phyloP scores from a whole-genome alignment of 2,329 filamentous ascomycete species.

The Ophiostoma piceae region DNA sequence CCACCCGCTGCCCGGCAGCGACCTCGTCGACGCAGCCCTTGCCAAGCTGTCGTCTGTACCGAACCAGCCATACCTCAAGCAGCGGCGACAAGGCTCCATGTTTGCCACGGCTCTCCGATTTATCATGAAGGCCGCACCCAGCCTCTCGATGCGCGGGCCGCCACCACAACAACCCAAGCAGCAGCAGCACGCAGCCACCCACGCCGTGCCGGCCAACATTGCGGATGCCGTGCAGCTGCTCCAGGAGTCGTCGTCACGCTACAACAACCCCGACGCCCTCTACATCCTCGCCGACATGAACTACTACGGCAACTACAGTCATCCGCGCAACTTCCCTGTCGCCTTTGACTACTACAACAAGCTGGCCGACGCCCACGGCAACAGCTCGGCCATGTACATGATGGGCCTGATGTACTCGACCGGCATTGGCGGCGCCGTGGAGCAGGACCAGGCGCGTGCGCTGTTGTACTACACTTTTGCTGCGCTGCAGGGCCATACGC shows the following conservation, averaged over 20 bases:
- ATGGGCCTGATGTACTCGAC: slow-evolving; percentile 93
- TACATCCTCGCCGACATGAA: slow-evolving; percentile 90
- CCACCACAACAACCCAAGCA: slow-evolving; percentile 28
- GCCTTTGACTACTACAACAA: slow-evolving; percentile 78
- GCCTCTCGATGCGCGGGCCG: slow-evolving; percentile 44
- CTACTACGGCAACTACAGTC: slow-evolving; percentile 89
- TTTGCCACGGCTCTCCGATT: slow-evolving; percentile 39
- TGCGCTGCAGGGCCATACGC: slow-evolving; percentile 72
- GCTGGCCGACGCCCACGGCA: slow-evolving; percentile 71
- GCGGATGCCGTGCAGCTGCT: slow-evolving; percentile 49
- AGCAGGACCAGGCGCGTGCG: slow-evolving; percentile 83
- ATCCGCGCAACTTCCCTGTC: slow-evolving; percentile 72
- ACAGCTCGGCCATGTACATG: slow-evolving; percentile 93
- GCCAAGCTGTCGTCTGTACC: slow-evolving; percentile 48
- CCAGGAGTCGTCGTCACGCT: slow-evolving; percentile 47
- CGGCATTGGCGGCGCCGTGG: slow-evolving; percentile 74
- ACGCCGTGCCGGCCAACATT: slow-evolving; percentile 41
- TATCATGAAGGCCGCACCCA: slow-evolving; percentile 46
- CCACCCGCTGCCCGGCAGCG: slow-evolving; percentile 39
- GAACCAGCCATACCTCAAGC: slow-evolving; percentile 40
- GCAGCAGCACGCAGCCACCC: slow-evolving; percentile 30
- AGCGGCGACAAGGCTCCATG: slow-evolving; percentile 43
- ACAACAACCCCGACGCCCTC: slow-evolving; percentile 73
- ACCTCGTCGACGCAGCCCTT: slow-evolving; percentile 50
- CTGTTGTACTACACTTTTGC: slow-evolving; percentile 93